Percentiles rank a stretch among this genome's conserved stretches.
Conservation (phyloP, 768 basidiomycete species). For the Fomitopsis serialis region DNA sequence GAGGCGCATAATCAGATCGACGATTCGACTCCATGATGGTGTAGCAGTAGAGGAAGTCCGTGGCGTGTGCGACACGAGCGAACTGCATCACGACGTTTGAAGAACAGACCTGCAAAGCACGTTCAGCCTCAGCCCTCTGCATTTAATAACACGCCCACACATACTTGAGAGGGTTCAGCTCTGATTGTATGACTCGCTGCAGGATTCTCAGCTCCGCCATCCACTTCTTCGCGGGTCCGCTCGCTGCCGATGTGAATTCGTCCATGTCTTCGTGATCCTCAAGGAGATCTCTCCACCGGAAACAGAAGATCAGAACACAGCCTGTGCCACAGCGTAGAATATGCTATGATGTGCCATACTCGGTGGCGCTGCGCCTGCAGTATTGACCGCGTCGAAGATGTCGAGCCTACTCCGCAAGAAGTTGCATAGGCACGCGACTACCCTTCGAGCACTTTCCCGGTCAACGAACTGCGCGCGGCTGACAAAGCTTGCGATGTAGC, state of each 20-base stretch:
- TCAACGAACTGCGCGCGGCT: constrained; percentile 86
- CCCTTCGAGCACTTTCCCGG: constrained; percentile 62
- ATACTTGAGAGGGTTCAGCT: constrained; percentile 86
- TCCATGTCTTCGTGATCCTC: constrained; percentile 56
- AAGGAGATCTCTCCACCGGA: constrained; percentile 87
- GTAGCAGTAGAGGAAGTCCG: constrained; percentile 91
- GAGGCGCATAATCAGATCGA: constrained; percentile 46
- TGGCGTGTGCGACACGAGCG: constrained; percentile 85
- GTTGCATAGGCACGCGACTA: constrained; percentile 80
- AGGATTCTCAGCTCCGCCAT: constrained; percentile 74
- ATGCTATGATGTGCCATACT: constrained; percentile 49
- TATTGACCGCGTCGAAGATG: constrained; percentile 48
- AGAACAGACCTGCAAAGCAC: constrained; percentile 66
- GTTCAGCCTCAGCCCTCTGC: neutral
- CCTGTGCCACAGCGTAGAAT: constrained; percentile 90
- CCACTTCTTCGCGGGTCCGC: constrained; percentile 59
- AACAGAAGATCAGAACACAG: constrained; percentile 97
- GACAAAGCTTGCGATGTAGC: constrained; percentile 90
- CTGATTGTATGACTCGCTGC: constrained; percentile 73
- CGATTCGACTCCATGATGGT: constrained; percentile 88
- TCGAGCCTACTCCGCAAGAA: constrained; percentile 79
- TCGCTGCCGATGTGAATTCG: constrained; percentile 17
- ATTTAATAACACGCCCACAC: constrained; percentile 7
- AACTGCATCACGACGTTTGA: constrained; percentile 89
- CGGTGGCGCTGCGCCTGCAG: constrained; percentile 28